Evolutionary conservation across 345 rosid genomes (phyloP).

Genomic region (Passiflora organensis): DNA sequence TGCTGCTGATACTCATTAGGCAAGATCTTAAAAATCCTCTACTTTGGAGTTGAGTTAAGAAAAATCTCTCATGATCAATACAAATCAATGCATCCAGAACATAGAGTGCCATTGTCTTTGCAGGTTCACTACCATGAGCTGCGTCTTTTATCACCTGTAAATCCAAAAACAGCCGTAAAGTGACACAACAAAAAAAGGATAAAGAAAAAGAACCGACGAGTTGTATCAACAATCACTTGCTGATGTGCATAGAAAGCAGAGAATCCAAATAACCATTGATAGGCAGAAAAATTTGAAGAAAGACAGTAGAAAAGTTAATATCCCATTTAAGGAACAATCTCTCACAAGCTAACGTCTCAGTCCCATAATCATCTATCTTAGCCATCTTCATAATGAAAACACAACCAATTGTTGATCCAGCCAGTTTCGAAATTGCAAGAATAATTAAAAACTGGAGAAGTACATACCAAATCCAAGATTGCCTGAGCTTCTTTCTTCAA

Average conservation of each 20-base stretch:
- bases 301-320: not conserved
- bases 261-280: not conserved
- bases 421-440: not conserved
- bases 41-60: conserved; percentile 89
- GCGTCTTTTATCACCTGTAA: conserved; percentile 82
- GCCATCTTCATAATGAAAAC: no score
- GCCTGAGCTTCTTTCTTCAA: conserved; percentile 81
- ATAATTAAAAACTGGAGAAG: not conserved
- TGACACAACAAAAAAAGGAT: not conserved
- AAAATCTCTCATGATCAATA: conserved; percentile 77
- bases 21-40: conserved; percentile 81
- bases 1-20: conserved; percentile 61
- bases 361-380: not conserved
- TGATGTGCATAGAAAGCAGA: not conserved
- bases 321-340: no score
- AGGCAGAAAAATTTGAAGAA: not conserved
- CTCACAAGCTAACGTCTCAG: not conserved
- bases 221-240: no score
- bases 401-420: not conserved
- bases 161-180: conserved; percentile 14
- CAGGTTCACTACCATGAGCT: conserved; percentile 83
- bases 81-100: conserved; percentile 82
- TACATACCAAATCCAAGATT: conserved; percentile 74
- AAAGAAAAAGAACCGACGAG: conserved; percentile 9
- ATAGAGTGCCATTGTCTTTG: conserved; percentile 80